Evolutionary conservation across 2,329 filamentous ascomycete species (phyloP).

Genomic region (Xylaria sp.): DNA sequence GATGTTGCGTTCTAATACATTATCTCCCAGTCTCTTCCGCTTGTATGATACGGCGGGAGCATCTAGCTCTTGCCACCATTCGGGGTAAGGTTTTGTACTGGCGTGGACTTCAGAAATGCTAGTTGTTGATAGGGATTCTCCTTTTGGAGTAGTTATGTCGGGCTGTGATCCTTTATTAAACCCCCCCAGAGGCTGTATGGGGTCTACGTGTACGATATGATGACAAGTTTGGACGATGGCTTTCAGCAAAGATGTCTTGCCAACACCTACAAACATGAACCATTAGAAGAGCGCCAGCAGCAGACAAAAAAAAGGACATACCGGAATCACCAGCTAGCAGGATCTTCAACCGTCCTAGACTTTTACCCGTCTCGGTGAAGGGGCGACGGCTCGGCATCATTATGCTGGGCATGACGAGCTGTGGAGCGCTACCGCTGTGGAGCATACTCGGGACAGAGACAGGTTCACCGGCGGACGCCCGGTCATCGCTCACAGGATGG

Average conservation of each 20-base stretch:
- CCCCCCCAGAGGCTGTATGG: conserved; percentile 57
- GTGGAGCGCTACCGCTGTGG: conserved; percentile 68
- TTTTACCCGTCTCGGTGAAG: conserved; percentile 88
- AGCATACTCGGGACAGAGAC: conserved; percentile 59
- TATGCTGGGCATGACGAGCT: conserved; percentile 98
- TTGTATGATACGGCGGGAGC: conserved; percentile 68
- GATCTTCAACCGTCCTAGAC: conserved; percentile 88
- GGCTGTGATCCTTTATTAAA: conserved; percentile 32
- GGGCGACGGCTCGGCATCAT: conserved; percentile 88
- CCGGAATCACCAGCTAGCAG: conserved; percentile 83
- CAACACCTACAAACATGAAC: conserved; percentile 67
- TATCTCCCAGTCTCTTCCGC: conserved; percentile 78
- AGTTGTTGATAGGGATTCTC: conserved; percentile 49
- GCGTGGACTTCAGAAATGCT: conserved; percentile 76
- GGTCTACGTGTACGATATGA: conserved; percentile 94
- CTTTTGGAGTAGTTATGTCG: conserved; percentile 38
- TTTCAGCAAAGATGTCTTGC: conserved; percentile 90
- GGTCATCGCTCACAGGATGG: conserved; percentile 57
- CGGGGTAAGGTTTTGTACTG: conserved; percentile 84
- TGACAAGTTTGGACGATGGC: conserved; percentile 87
- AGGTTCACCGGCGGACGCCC: conserved; percentile 56
- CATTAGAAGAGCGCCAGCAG: conserved; percentile 39
- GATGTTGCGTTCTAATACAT: conserved; percentile 87
- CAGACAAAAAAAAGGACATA: conserved; percentile 51
- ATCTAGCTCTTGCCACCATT: conserved; percentile 88